Percentiles rank a stretch among this genome's conserved stretches.
These are phyloP conservation scores for Solanum dulcamara DNA, from an alignment of 257 asterid species.

Conservation along the genomic window DNA sequence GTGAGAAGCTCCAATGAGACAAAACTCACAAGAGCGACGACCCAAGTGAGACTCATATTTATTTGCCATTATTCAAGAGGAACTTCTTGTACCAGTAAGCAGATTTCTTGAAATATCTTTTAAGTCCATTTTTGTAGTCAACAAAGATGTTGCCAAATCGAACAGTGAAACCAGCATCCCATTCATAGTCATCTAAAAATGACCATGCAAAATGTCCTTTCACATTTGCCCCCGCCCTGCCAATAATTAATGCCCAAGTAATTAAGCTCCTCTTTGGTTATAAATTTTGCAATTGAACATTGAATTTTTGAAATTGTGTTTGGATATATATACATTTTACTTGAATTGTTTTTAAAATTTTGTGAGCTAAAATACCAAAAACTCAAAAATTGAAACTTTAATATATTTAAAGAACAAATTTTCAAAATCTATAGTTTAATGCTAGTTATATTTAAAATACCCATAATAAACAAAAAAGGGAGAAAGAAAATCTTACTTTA, in stretches of 20 bases:
- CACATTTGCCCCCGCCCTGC: slow-evolving; percentile 22
- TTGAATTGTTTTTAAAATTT: too few species aligned
- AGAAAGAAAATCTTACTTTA: slow-evolving; percentile 8
- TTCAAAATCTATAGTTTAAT: background rate
- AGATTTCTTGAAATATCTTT: slow-evolving; percentile 9
- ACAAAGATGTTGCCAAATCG: slow-evolving; percentile 13
- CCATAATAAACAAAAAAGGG: background rate
- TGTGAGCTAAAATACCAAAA: too few species aligned
- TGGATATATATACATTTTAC: too few species aligned
- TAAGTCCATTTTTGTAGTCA: slow-evolving; percentile 9
- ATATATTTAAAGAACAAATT: background rate
- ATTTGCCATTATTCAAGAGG: background rate
- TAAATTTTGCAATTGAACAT: background rate
- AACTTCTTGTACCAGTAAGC: slow-evolving; percentile 19
- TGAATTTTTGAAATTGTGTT: background rate
- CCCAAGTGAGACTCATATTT: background rate
- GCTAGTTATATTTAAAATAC: background rate
- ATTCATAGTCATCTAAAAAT: slow-evolving; percentile 15
- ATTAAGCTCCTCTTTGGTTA: too few species aligned
- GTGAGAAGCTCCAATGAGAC: background rate
- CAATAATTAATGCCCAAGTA: background rate
- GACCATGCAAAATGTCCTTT: slow-evolving; percentile 23
- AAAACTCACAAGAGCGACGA: background rate
- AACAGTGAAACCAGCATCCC: slow-evolving; percentile 20
- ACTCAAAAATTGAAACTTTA: too few species aligned